A percentile compares a stretch with the other conserved stretches of the same genome.
Conservation (phyloP, 2,329 filamentous ascomycete species). For the Hypoxylon sp. region DNA sequence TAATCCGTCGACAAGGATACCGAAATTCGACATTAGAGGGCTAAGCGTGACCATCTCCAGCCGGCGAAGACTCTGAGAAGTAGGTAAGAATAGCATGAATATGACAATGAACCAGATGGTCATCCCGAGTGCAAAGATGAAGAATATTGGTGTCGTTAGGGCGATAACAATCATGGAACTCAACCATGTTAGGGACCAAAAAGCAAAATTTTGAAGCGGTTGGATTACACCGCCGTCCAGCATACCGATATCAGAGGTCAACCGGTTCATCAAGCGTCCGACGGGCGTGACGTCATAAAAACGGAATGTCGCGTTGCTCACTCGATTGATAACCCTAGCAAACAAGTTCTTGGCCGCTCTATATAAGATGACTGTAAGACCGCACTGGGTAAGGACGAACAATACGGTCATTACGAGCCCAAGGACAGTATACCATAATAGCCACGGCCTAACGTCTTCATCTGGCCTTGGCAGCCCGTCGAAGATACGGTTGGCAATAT, state of each 20-base stretch:
- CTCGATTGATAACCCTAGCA: constrained; percentile 76
- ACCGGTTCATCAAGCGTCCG: constrained; percentile 90
- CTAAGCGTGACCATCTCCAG: constrained; percentile 92
- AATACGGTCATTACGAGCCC: constrained; percentile 71
- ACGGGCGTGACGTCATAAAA: constrained; percentile 94
- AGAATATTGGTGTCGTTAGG: constrained; percentile 81
- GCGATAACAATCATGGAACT: constrained; percentile 84
- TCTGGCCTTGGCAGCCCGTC: constrained; percentile 75
- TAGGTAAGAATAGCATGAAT: constrained; percentile 83
- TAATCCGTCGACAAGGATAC: constrained; percentile 85
- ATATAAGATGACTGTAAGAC: constrained; percentile 84
- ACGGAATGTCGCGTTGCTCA: constrained; percentile 85
- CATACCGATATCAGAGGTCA: constrained; percentile 91
- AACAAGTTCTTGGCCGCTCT: constrained; percentile 84
- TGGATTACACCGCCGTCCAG: constrained; percentile 87
- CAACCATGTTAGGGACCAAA: constrained; percentile 78
- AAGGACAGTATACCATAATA: constrained; percentile 78
- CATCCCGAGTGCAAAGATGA: constrained; percentile 78
- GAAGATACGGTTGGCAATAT: constrained; percentile 55
- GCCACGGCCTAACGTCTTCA: constrained; percentile 79
- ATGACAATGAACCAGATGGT: constrained; percentile 78
- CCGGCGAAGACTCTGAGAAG: constrained; percentile 84
- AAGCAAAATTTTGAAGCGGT: constrained; percentile 80
- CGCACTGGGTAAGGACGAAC: constrained; percentile 73
- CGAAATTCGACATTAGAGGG: constrained; percentile 93